Evolutionary conservation across 352 stramenopile genomes (phyloP).

Genomic region (Globisporangium polare): DNA sequence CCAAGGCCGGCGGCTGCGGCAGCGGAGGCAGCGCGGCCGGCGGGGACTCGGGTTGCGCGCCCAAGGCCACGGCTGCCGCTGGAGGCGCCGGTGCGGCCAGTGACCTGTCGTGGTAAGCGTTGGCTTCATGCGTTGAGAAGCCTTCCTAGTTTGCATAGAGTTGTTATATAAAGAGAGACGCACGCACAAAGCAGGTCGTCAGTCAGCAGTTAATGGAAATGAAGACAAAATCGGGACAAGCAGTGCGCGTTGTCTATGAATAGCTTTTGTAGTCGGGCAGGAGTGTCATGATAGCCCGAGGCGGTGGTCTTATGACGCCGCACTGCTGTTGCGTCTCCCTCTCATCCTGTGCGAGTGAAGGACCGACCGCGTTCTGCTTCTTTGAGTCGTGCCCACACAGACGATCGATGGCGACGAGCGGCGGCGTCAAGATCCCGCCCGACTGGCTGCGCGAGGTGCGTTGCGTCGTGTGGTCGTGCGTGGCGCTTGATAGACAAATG

Average conservation of each 20-base stretch:
- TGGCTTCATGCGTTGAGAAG: not conserved
- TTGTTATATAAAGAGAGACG: conserved; percentile 5
- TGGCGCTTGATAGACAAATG: not conserved
- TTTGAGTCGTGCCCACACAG: not conserved
- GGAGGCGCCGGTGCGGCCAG: conserved; percentile 33
- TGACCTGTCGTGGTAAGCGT: conserved; percentile 58
- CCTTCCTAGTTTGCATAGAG: not conserved
- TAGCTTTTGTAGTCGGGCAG: too few species aligned
- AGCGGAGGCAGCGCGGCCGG: conserved; percentile 20
- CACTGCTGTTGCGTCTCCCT: too few species aligned
- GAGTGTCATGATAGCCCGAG: too few species aligned
- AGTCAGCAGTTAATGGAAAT: not conserved
- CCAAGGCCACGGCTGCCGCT: conserved; percentile 36
- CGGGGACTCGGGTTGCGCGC: conserved; percentile 17
- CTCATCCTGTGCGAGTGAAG: not conserved
- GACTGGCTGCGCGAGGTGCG: conserved; percentile 48
- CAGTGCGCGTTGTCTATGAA: not conserved
- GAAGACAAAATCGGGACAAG: not conserved
- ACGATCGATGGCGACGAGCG: conserved; percentile 1
- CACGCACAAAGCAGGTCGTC: not conserved
- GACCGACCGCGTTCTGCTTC: not conserved
- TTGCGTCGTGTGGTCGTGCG: not conserved
- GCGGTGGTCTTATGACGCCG: not conserved
- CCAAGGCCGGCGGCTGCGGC: conserved; percentile 32
- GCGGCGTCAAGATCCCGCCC: conserved; percentile 39